Percentiles rank a stretch among this genome's conserved stretches.
phyloP scores from a whole-genome alignment of 2,329 filamentous ascomycete genomes.

The Penicillium rolfsii region DNA sequence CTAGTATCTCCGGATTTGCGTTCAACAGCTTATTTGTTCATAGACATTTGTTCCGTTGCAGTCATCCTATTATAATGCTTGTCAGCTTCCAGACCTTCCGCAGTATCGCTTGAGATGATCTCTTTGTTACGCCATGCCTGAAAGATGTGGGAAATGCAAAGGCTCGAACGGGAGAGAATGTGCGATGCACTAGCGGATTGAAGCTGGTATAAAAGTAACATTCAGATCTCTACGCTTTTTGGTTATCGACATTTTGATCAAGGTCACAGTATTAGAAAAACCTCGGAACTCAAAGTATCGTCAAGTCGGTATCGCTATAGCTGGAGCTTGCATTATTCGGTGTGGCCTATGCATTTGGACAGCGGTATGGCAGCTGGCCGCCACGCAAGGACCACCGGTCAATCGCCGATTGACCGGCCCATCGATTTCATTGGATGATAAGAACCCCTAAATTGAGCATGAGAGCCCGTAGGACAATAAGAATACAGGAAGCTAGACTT shows the following conservation, averaged over 20 bases:
- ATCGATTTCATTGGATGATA: background rate
- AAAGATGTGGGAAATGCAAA: slow-evolving; percentile 11
- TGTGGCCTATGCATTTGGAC: background rate
- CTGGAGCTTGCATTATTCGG: background rate
- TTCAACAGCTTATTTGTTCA: background rate
- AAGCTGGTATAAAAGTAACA: background rate
- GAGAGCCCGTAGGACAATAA: background rate
- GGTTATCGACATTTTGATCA: background rate
- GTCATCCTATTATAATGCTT: slow-evolving; percentile 59
- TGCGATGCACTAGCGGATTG: background rate
- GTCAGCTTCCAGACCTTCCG: slow-evolving; percentile 35
- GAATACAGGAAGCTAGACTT: background rate
- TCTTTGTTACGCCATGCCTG: slow-evolving; percentile 20
- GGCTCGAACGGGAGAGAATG: background rate
- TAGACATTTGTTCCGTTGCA: slow-evolving; percentile 23
- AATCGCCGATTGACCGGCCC: background rate
- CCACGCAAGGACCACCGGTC: background rate
- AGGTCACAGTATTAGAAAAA: background rate
- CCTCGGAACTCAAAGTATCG: no score
- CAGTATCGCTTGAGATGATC: slow-evolving; percentile 6
- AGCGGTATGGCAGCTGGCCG: background rate
- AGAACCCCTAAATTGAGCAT: background rate
- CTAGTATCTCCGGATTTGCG: background rate
- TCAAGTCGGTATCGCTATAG: background rate
- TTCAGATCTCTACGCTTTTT: background rate